Conservation (phyloP, 139 green algal genomes). For the Tetradesmus lagerheimii region DNA sequence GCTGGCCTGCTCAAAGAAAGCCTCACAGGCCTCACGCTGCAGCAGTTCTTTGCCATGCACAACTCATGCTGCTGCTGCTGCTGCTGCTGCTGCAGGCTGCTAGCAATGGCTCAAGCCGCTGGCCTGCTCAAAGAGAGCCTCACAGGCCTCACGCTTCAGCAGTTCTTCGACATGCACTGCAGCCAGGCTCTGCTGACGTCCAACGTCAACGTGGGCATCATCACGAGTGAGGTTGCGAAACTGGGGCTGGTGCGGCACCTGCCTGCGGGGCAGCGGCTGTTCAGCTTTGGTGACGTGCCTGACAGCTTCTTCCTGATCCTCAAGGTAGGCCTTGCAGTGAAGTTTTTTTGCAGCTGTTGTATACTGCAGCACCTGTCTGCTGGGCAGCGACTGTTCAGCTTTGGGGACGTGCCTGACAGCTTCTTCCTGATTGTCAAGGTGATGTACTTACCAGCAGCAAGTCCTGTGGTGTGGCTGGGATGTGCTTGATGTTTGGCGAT, state of each 20-base stretch:
- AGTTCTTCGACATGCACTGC: constrained; percentile 44
- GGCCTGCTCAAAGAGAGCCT: constrained; percentile 10
- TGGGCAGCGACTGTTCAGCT: constrained; percentile 47
- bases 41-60: background rate
- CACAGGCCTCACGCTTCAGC: constrained; percentile 31
- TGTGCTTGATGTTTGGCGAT: no score
- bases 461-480: no score
- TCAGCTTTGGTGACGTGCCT: constrained; percentile 52
- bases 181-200: constrained; percentile 15
- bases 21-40: background rate
- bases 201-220: background rate
- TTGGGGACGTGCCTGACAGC: no score
- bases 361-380: background rate
- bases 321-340: background rate
- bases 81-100: constrained; percentile 11
- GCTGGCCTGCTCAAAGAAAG: background rate
- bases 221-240: constrained; percentile 26
- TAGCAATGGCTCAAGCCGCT: background rate
- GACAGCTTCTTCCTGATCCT: constrained; percentile 65
- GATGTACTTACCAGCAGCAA: no score
- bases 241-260: constrained; percentile 20
- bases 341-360: background rate
- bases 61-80: background rate
- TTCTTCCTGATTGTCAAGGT: background rate
- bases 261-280: constrained; percentile 51